Conservation (phyloP, 2,329 filamentous ascomycete species). For the Aureobasidium sp. region DNA sequence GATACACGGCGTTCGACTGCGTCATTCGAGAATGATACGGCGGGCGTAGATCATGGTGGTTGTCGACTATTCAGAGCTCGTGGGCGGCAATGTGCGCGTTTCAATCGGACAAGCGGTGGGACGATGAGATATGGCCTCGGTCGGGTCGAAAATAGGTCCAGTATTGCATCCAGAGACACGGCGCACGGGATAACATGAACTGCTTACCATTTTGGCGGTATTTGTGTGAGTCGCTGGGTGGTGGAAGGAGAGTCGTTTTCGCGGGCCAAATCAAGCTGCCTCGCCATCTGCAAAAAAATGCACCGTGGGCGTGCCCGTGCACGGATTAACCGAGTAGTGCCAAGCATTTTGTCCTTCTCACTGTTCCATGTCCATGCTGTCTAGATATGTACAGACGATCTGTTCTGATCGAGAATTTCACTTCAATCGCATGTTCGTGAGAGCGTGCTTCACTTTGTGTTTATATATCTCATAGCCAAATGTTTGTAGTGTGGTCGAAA, state of each 20-base stretch:
- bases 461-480: no score
- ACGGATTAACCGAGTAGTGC: not conserved
- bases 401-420: no score
- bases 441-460: no score
- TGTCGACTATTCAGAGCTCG: not conserved
- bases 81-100: not conserved
- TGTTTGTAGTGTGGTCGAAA: not conserved
- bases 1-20: not conserved
- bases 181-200: not conserved
- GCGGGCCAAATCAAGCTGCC: not conserved
- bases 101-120: not conserved
- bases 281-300: not conserved
- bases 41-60: not conserved
- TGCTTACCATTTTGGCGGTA: constrained; percentile 17
- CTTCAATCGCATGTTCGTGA: no score
- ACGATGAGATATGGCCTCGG: not conserved
- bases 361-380: not conserved
- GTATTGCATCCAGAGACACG: constrained; percentile 1
- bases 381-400: no score
- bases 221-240: constrained; percentile 12
- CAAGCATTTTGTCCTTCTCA: not conserved
- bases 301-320: not conserved
- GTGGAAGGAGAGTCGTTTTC: constrained; percentile 5
- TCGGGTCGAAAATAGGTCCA: not conserved
- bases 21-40: not conserved